Conservation (phyloP, 495 filamentous ascomycete species). For the Xylaria telfairii region DNA sequence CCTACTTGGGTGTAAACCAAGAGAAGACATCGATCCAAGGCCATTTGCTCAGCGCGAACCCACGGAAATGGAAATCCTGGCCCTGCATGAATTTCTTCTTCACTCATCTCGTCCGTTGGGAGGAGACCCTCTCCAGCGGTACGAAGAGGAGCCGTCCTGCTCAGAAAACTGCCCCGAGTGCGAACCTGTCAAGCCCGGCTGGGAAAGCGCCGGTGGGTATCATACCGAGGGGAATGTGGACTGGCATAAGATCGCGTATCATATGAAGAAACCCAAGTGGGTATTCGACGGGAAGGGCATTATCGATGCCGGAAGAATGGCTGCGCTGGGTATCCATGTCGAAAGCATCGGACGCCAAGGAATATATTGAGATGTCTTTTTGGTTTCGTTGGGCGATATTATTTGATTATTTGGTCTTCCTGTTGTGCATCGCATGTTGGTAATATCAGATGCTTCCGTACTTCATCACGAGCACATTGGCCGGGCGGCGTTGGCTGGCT, state of each 20-base stretch:
- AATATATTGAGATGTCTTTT: constrained; percentile 1
- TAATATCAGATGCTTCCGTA: neutral
- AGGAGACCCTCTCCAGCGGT: constrained; percentile 29
- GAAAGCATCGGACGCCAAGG: constrained; percentile 54
- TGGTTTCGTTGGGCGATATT: neutral
- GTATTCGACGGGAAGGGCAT: constrained; percentile 75
- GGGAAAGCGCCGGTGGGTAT: constrained; percentile 26
- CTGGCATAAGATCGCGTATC: constrained; percentile 43
- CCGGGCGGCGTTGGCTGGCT: neutral
- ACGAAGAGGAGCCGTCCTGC: constrained; percentile 43
- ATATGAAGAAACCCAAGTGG: constrained; percentile 71
- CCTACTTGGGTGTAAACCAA: constrained; percentile 16
- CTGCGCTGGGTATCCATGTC: constrained; percentile 62
- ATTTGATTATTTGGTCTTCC: neutral
- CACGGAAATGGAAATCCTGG: constrained; percentile 40
- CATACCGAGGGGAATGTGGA: constrained; percentile 29
- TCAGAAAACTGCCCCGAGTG: constrained; percentile 45
- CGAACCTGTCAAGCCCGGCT: constrained; percentile 33
- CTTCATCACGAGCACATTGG: neutral
- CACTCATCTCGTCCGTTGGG: constrained; percentile 28
- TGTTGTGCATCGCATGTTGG: neutral
- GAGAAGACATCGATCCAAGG: constrained; percentile 31
- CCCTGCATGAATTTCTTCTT: neutral
- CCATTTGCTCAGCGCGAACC: constrained; percentile 27
- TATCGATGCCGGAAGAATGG: constrained; percentile 61